Evolutionary conservation across 2,329 filamentous ascomycete genomes (phyloP).

Genomic region (Cercospora sesami): DNA sequence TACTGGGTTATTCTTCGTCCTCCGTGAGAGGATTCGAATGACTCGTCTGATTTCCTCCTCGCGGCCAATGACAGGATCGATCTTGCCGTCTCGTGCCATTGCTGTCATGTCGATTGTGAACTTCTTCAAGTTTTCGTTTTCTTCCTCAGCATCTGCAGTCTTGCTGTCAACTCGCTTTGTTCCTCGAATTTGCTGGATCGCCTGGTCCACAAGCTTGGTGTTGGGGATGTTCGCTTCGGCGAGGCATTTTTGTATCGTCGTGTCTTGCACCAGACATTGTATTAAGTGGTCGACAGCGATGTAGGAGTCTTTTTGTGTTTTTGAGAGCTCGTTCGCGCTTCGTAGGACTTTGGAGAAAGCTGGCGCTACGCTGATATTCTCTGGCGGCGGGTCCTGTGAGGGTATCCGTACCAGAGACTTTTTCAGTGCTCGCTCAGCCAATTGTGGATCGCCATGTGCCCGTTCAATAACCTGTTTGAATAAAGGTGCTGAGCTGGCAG

Average conservation of each 20-base stretch:
- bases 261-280: conserved; percentile 76
- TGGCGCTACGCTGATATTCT: conserved; percentile 79
- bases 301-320: conserved; percentile 95
- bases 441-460: conserved; percentile 87
- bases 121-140: conserved; percentile 94
- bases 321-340: conserved; percentile 83
- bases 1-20: conserved; percentile 98
- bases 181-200: conserved; percentile 87
- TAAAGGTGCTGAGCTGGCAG: conserved; percentile 66
- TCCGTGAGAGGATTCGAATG: conserved; percentile 83
- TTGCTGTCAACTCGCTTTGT: conserved; percentile 94
- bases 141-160: conserved; percentile 87
- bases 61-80: conserved; percentile 93
- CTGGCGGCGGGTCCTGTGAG: conserved; percentile 91
- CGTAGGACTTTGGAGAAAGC: conserved; percentile 79
- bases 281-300: conserved; percentile 96
- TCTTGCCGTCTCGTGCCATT: conserved; percentile 94
- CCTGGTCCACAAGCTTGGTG: conserved; percentile 82
- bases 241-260: conserved; percentile 69
- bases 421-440: conserved; percentile 85
- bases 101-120: conserved; percentile 99
- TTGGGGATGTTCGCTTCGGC: conserved; percentile 90
- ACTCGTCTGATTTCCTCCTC: conserved; percentile 94
- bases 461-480: conserved; percentile 94
- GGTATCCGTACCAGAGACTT: conserved; percentile 87